Base-by-base conservation (phyloP, 768 basidiomycete species). In the Sporobolomyces phaffii region DNA sequence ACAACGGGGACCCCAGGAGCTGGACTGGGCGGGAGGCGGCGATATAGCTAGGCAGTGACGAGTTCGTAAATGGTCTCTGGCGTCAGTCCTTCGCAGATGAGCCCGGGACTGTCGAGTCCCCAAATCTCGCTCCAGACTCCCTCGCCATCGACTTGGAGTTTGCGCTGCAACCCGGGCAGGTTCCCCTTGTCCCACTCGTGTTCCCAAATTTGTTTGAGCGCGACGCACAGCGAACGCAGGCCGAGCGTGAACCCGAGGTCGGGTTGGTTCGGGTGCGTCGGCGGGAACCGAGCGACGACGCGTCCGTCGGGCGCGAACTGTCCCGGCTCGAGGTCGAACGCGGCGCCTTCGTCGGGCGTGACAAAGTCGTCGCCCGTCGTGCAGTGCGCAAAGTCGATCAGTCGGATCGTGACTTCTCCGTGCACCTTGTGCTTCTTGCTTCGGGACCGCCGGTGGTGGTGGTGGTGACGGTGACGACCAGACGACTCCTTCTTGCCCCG, bases 301-400 rank as follows among this genome's bases (percentile, higher is more conserved):
- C 94, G 10, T 88, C 90, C 76, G 86, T 87, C 70, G 83, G 84
- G 65, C 78, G 78, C 62, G 81, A 81, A 50, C 81, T 79, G 71
- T 58, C 49, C 58, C 40, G 77, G 78, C 64, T 80, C 81, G 40
- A 80, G 77, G 77, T 5, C 82, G 78, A 2, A 86, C 83, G 75
- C 83, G 83, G 15, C 86, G 83, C 47, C 68, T 24, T 60, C 62
- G 22, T 62, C 69, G n/a, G 62, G 61, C 33, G 50, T 56, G 63
- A 89, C 78, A 84, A 90, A 98, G 78, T 99, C 96, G 28, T 83
- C 82, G 17, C 96, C 96, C 2, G 93, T 97, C 13, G 92, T 97
- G 57, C 96, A 97, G 76, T 97, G 94, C 17, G 94, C 96, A 79
- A 99, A 99, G 78, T 99, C 96, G 61, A 99, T 96, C 57, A 99